Evolutionary conservation across 2,329 filamentous ascomycete species (phyloP), one percentile per base, ranked within the genome.

Genomic region (Sclerotinia minor): DNA sequence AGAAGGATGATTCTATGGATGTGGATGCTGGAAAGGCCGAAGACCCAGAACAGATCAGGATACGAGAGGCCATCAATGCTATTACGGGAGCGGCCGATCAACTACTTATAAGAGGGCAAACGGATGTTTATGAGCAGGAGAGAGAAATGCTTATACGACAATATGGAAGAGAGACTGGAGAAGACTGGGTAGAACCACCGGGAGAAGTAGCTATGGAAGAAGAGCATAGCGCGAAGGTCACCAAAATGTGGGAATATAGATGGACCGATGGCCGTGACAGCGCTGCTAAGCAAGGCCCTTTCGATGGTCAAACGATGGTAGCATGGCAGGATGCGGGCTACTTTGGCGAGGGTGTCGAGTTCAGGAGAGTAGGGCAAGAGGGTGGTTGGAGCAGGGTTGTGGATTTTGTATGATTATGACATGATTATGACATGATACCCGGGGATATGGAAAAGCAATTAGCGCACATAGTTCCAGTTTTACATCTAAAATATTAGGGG

Each of bases 291-390:
- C 92, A 99, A 78, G 95, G 95, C 0, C 94, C 95, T 0, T 99
- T 93, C 78, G 92, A 97, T 76, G 86, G 85, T 9, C 78, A 84
- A 6, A 94, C 90, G 49, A 98, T 99, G 95, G 87, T 88, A 74
- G 91, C 92, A 2, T 99, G 95, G 95, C 88, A 90, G 73, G 88
- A 92, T 70, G 92, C 92, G 32, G 95, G 95, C 3, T 98, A 98
- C 77, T 99, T 99, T 79, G 90, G 89, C 17, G 90, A 95, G 71
- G 92, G 92, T 0, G 92, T 97, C 32, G 94, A 94, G 77, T 94
- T 94, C 74, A 84, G 88, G 71, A 82, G 79, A 69, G 84, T 80
- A 8, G 86, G 84, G 15, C 82, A 84, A 57, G 83, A 84, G 32
- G 73, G 74, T 32, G 81, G 79, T 29, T 78, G 77, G 76, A 74